Evolutionary conservation across 257 asterid species (phyloP).

Genomic region (Cruciata laevipes): DNA sequence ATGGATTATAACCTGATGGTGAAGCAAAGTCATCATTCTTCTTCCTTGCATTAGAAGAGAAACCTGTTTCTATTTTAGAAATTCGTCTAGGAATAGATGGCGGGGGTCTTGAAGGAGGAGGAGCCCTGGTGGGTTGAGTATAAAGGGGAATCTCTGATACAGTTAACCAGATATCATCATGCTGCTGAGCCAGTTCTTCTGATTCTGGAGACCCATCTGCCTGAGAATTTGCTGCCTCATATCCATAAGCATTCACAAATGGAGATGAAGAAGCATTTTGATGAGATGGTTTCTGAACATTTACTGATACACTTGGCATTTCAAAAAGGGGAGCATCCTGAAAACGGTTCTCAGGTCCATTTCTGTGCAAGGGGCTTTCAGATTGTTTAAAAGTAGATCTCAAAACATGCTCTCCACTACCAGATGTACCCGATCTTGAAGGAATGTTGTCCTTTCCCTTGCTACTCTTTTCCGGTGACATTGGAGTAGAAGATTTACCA

Average conservation of each 20-base stretch:
- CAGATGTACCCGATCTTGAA: constrained; percentile 36
- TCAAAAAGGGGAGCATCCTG: constrained; percentile 75
- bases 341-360: constrained; percentile 42
- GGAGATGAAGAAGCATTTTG: constrained; percentile 53
- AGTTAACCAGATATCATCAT: constrained; percentile 78
- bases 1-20: constrained; percentile 42
- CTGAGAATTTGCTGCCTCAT: constrained; percentile 41
- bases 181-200: constrained; percentile 44
- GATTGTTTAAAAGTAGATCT: constrained; percentile 52
- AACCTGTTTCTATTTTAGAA: constrained; percentile 41
- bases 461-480: constrained; percentile 48
- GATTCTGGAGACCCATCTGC: constrained; percentile 47
- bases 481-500: constrained; percentile 47
- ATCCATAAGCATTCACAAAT: constrained; percentile 19
- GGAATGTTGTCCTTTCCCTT: constrained; percentile 51
- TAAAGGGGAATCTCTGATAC: constrained; percentile 90
- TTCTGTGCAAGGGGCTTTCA: constrained; percentile 42
- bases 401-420: constrained; percentile 39
- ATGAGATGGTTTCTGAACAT: constrained; percentile 44
- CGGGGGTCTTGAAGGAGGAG: constrained; percentile 97
- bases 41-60: constrained; percentile 51
- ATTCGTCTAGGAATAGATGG: constrained; percentile 72
- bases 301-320: constrained; percentile 50
- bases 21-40: constrained; percentile 53
- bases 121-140: constrained; percentile 83